Evolutionary conservation across 768 basidiomycete genomes (phyloP).

Genomic region (Kwoniella europaea): DNA sequence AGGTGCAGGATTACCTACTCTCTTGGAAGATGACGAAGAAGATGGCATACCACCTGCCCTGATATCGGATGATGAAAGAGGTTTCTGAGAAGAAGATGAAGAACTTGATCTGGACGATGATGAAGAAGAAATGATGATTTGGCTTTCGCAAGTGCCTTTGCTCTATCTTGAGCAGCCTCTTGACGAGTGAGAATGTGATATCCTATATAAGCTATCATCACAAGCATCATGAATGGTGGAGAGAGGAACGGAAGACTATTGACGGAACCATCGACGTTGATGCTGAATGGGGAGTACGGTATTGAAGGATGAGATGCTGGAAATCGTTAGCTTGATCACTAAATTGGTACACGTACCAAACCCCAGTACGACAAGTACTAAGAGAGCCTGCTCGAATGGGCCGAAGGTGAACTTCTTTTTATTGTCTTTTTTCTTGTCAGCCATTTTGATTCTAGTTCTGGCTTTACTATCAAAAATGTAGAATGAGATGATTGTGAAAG

Average conservation of each 20-base stretch:
- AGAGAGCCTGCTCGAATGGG: conserved; percentile 51
- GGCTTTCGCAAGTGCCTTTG: conserved; percentile 37
- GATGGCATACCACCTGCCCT: conserved; percentile 29
- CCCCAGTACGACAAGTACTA: conserved; percentile 50
- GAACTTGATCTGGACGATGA: conserved; percentile 21
- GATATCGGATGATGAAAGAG: conserved; percentile 38
- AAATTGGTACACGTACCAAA: conserved; percentile 32
- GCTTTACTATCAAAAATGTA: background rate
- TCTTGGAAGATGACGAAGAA: conserved; percentile 18
- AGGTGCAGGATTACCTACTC: conserved; percentile 39
- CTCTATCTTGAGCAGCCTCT: conserved; percentile 43
- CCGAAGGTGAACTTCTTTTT: conserved; percentile 48
- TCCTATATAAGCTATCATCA: conserved; percentile 53
- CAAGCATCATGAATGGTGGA: conserved; percentile 52
- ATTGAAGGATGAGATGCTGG: conserved; percentile 25
- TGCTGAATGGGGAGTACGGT: conserved; percentile 24
- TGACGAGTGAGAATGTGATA: conserved; percentile 53
- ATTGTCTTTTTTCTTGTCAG: conserved; percentile 23
- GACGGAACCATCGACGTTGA: conserved; percentile 22
- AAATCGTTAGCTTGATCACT: background rate
- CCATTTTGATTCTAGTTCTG: background rate
- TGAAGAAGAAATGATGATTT: conserved; percentile 28
- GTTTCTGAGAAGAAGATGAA: conserved; percentile 16
- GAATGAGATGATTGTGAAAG: background rate
- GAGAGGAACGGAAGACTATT: conserved; percentile 44